Percentiles rank a stretch among this genome's conserved stretches.
phyloP scores from a whole-genome alignment of 768 basidiomycete species.

The Pleurotus cornucopiae region DNA sequence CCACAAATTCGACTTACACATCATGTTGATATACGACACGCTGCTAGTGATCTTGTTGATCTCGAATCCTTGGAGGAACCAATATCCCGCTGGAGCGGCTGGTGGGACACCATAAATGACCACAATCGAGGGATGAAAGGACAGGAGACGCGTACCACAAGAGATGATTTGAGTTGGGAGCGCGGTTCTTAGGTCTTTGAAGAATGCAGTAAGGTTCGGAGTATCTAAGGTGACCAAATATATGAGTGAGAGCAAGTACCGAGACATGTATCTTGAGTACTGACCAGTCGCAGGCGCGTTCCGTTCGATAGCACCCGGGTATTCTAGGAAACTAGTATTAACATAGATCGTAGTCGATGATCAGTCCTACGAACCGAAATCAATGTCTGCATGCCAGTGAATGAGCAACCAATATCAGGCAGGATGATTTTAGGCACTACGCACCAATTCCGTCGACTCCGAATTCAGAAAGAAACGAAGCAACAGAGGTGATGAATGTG shows the following conservation, averaged over 20 bases:
- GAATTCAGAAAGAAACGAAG: constrained; percentile 9
- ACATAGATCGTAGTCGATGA: too few species aligned
- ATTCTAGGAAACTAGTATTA: background rate
- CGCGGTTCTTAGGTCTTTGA: constrained; percentile 13
- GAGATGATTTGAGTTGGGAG: constrained; percentile 12
- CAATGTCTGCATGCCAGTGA: constrained; percentile 9
- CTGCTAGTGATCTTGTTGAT: constrained; percentile 17
- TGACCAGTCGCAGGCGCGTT: constrained; percentile 16
- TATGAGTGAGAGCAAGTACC: background rate
- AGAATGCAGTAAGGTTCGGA: constrained; percentile 16
- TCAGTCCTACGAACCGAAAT: constrained; percentile 13
- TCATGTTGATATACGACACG: constrained; percentile 19
- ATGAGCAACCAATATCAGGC: background rate
- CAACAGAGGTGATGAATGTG: constrained; percentile 17
- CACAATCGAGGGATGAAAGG: background rate
- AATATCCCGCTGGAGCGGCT: constrained; percentile 16
- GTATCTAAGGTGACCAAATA: constrained; percentile 11
- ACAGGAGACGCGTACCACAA: background rate
- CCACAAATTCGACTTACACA: constrained; percentile 9
- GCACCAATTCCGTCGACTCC: constrained; percentile 17
- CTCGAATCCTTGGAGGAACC: constrained; percentile 19
- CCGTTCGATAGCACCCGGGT: constrained; percentile 17
- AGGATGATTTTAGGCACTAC: background rate
- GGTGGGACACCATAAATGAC: background rate
- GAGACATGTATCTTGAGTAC: background rate